phyloP scores from a whole-genome alignment of 495 filamentous ascomycete species.

The Trypethelium eluteriae region DNA sequence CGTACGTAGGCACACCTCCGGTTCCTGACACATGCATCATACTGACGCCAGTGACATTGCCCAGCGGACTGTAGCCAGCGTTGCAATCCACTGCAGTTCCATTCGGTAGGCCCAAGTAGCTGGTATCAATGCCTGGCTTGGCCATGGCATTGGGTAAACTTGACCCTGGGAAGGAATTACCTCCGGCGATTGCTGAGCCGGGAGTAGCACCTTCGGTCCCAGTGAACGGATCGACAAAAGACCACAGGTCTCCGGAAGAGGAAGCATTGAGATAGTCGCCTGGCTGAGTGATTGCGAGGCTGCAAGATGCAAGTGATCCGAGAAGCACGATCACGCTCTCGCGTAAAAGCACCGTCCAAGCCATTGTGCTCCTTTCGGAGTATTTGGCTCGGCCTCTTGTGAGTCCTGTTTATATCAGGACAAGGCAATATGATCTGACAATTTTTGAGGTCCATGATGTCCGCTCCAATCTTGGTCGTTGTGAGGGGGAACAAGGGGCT shows the following conservation, averaged over 20 bases:
- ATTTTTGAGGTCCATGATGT: neutral
- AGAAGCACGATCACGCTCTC: neutral
- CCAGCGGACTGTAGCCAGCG: neutral
- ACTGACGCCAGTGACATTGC: neutral
- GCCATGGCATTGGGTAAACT: neutral
- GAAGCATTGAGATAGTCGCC: neutral
- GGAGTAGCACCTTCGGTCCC: neutral
- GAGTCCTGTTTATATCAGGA: neutral
- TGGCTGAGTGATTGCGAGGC: neutral
- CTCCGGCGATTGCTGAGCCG: slow-evolving; percentile 6
- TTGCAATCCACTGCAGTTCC: neutral
- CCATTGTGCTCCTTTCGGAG: neutral
- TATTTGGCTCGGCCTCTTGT: neutral
- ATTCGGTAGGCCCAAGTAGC: neutral
- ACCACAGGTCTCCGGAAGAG: neutral
- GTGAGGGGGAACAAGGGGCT: neutral
- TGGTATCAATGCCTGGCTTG: slow-evolving; percentile 2
- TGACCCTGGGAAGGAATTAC: slow-evolving; percentile 2
- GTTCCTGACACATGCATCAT: neutral
- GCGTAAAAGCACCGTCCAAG: neutral
- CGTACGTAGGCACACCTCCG: neutral
- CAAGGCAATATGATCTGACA: neutral
- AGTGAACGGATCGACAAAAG: neutral
- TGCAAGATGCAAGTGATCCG: neutral
- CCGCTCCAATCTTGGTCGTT: neutral